Percentiles rank a stretch among this genome's conserved stretches.
phyloP scores from a whole-genome alignment of 768 basidiomycete species.

The Suillus fuscotomentosus region DNA sequence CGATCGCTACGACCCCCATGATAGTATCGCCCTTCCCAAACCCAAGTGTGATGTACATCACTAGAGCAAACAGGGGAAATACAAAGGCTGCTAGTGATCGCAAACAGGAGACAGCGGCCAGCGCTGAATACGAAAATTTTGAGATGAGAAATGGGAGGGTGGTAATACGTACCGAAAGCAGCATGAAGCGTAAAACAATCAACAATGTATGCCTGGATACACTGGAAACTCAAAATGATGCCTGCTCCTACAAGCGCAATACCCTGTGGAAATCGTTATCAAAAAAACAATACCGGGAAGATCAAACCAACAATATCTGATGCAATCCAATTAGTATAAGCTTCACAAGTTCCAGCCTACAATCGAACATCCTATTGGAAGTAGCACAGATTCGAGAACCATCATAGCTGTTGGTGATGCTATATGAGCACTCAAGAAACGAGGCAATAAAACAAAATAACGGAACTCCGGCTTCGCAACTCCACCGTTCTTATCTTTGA shows the following conservation, averaged over 20 bases:
- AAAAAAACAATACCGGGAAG: not conserved
- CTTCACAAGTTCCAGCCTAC: constrained; percentile 66
- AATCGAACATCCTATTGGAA: constrained; percentile 69
- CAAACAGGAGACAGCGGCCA: constrained; percentile 32
- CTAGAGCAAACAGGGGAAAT: constrained; percentile 56
- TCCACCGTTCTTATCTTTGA: constrained; percentile 52
- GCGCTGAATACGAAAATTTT: no score
- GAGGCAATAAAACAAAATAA: not conserved
- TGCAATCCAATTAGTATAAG: constrained; percentile 60
- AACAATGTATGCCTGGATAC: constrained; percentile 66
- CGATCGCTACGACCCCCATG: constrained; percentile 56
- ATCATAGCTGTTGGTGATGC: constrained; percentile 46
- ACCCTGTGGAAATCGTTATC: constrained; percentile 38
- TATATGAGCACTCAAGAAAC: not conserved
- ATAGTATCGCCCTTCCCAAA: constrained; percentile 71
- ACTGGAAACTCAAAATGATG: constrained; percentile 57
- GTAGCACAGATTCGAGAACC: constrained; percentile 55
- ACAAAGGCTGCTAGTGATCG: no score
- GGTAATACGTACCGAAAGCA: constrained; percentile 52
- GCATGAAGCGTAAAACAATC: constrained; percentile 67
- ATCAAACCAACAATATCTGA: constrained; percentile 54
- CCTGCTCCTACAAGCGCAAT: constrained; percentile 57
- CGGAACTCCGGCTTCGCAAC: constrained; percentile 52
- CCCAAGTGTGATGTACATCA: constrained; percentile 64
- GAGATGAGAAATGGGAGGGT: not conserved